phyloP scores from a whole-genome alignment of 176 grass and related monocot genomes.

The Calamus simplicifolius region DNA sequence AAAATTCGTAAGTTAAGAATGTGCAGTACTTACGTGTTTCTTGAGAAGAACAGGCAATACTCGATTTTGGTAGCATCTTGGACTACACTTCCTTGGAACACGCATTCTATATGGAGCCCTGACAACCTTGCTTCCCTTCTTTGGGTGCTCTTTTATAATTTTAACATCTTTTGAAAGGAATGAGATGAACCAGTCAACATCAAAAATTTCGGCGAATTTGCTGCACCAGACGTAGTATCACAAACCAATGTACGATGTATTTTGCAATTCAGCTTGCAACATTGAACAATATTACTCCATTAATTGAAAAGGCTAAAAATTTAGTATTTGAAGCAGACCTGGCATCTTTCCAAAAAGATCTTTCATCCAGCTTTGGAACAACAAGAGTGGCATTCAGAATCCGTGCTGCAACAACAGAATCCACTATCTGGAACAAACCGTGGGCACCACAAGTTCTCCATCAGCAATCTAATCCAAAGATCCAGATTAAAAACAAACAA shows the following conservation, averaged over 20 bases:
- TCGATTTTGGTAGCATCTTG: constrained; percentile 78
- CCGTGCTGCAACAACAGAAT: constrained; percentile 18
- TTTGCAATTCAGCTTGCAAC: no score
- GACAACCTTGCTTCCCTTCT: constrained; percentile 43
- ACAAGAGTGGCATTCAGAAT: constrained; percentile 20
- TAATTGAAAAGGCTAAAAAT: no score
- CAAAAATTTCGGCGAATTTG: constrained; percentile 80
- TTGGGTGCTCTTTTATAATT: constrained; percentile 73
- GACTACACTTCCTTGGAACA: constrained; percentile 84
- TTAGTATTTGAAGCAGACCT: constrained; percentile 9
- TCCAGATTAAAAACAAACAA: no score
- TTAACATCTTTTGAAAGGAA: constrained; percentile 76
- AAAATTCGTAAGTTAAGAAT: no score
- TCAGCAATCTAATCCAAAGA: constrained; percentile 6
- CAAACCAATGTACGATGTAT: constrained; percentile 2
- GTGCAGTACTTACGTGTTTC: constrained; percentile 64
- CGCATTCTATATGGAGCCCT: constrained; percentile 68
- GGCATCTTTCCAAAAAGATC: constrained; percentile 24
- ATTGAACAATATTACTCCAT: no score
- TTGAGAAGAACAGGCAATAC: constrained; percentile 89
- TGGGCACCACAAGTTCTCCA: neutral
- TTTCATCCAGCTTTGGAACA: constrained; percentile 18
- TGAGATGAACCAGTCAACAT: constrained; percentile 71
- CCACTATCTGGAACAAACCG: constrained; percentile 11
- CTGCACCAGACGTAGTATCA: constrained; percentile 44